Evolutionary conservation across 495 filamentous ascomycete species (phyloP), one percentile per base, ranked within the genome.

Genomic region (Extremus antarcticus): DNA sequence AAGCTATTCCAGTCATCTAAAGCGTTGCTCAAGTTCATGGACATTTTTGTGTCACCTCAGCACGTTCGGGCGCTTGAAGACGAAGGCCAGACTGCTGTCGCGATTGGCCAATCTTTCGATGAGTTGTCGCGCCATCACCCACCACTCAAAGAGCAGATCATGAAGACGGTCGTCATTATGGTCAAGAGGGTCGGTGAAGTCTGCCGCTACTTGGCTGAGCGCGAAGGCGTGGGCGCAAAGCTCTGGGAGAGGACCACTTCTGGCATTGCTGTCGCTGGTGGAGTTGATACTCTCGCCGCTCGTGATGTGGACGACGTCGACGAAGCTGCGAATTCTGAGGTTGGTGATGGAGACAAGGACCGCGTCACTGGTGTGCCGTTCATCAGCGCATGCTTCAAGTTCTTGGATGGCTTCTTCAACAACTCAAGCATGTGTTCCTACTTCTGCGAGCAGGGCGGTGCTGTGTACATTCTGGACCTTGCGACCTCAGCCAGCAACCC

Each of bases 111-210:
- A 4, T 85, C 85, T 13, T 94, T 99, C 65, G 94, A 99, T 66
- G 92, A 99, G 65, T 76, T 99, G 54, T 84, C 91, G 25, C 83
- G 92, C 19, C 92, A 99, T 64, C 94, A 99, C 66, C 94, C 92
- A 0, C 74, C 76, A 11, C 73, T 99, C 45, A 88, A 89, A 54
- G 74, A 79, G 24, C 78, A 79, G 13, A 88, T 97, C 54, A 81
- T 94, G 70, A 79, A 83, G 62, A 80, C 84, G 3, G 79, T 95
- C 15, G 74, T 90, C 35, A 78, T 86, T 47, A 95, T 95, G 88
- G 78, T 94, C 38, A 82, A 80, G 22, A 79, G 87, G 55, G 84
- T 96, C 38, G 76, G 77, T 25, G 68, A 83, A 50, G 66, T 96
- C 24, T 87, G 85, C 56, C 78, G 78, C 50, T 72, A 71, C 15